A percentile compares a stretch with the other conserved stretches of the same genome.
Conservation (phyloP, 306 rosid genomes). For the Trichosanthes cucumerina region DNA sequence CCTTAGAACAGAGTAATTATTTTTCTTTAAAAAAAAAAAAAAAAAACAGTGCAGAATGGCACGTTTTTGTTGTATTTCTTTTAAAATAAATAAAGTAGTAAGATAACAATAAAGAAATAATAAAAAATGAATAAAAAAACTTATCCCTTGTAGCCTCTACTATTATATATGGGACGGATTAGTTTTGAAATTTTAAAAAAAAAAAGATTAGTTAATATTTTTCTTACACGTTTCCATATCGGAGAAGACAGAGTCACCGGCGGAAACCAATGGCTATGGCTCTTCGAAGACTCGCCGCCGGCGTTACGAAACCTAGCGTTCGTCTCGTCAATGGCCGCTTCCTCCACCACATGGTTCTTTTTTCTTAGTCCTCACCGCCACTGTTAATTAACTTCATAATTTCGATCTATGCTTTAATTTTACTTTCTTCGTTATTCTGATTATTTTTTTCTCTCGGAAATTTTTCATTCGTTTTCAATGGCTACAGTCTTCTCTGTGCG, state of each 20-base stretch:
- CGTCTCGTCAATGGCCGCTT: slow-evolving; percentile 30
- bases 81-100: no score
- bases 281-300: slow-evolving; percentile 50
- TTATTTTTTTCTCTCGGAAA: not conserved
- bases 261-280: slow-evolving; percentile 44
- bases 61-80: no score
- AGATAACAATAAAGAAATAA: no score
- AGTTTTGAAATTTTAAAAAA: no score
- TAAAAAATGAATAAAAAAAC: no score
- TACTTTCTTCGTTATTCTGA: not conserved
- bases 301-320: slow-evolving; percentile 28
- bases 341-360: slow-evolving; percentile 36
- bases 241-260: not conserved
- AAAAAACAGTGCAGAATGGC: no score
- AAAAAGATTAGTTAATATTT: no score
- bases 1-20: no score
- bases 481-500: slow-evolving; percentile 51
- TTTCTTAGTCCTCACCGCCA: not conserved
- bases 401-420: not conserved
- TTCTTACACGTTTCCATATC: not conserved
- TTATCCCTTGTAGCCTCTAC: no score
- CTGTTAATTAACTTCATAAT: not conserved
- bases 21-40: no score
- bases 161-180: no score
- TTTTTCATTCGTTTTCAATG: not conserved